Conservation (phyloP, 495 filamentous ascomycete genomes). For the Parathielavia hyrcaniae region DNA sequence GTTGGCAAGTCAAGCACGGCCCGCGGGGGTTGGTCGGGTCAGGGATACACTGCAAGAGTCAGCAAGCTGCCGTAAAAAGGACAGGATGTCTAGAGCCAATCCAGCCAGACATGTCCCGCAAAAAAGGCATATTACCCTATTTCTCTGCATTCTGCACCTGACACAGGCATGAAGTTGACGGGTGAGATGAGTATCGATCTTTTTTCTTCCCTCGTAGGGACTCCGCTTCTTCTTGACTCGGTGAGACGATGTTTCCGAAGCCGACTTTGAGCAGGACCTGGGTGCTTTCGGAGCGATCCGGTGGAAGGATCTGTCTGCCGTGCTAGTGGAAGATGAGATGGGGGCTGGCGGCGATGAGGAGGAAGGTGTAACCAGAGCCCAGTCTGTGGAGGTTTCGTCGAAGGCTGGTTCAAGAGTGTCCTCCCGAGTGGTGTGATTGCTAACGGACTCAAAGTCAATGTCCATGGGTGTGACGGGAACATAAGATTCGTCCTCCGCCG, state of each 20-base stretch:
- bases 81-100: not conserved
- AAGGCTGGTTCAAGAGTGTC: slow-evolving; percentile 1
- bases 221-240: slow-evolving; percentile 30
- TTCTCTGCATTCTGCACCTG: slow-evolving; percentile 36
- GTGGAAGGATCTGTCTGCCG: slow-evolving; percentile 20
- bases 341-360: slow-evolving; percentile 10
- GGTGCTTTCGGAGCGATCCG: slow-evolving; percentile 19
- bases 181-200: slow-evolving; percentile 31
- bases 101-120: not conserved
- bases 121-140: slow-evolving; percentile 24
- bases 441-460: slow-evolving; percentile 3
- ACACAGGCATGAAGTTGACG: slow-evolving; percentile 35
- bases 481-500: slow-evolving; percentile 14
- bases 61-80: not conserved
- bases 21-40: slow-evolving; percentile 32
- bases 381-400: slow-evolving; percentile 21
- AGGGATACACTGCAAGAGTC: slow-evolving; percentile 28
- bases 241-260: slow-evolving; percentile 13
- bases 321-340: slow-evolving; percentile 14
- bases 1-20: slow-evolving; percentile 34
- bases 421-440: slow-evolving; percentile 10
- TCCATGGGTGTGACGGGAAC: slow-evolving; percentile 16
- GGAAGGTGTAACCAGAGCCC: slow-evolving; percentile 22
- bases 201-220: slow-evolving; percentile 27
- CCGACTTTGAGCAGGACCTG: slow-evolving; percentile 12